phyloP scores from a whole-genome alignment of 2,329 filamentous ascomycete genomes.

The Penicillium crustosum region DNA sequence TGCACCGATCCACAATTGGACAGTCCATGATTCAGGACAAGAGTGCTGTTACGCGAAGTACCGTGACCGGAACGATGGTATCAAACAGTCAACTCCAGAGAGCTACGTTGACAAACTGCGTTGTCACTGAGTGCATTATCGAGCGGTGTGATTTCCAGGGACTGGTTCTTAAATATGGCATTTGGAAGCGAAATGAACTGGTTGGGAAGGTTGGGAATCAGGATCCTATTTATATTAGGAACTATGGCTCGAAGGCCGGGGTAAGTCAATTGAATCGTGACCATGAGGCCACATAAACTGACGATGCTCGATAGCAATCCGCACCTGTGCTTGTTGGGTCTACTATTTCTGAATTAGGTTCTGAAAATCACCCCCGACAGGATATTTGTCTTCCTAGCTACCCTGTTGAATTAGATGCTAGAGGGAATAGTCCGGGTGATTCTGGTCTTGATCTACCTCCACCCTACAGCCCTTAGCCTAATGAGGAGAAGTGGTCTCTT shows the following conservation, averaged over 20 bases:
- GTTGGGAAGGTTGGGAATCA: conserved; percentile 19
- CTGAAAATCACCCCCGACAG: background rate
- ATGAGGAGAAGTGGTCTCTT: background rate
- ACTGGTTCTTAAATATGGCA: conserved; percentile 25
- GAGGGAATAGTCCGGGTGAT: background rate
- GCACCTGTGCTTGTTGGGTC: background rate
- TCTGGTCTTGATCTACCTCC: background rate
- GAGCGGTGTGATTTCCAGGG: conserved; percentile 21
- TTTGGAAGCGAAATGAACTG: conserved; percentile 29
- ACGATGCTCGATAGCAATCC: background rate
- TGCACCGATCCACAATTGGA: conserved; percentile 14
- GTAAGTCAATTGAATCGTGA: background rate
- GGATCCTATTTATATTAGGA: conserved; percentile 17
- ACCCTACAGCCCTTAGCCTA: background rate
- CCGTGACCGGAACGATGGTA: conserved; percentile 11
- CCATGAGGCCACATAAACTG: background rate
- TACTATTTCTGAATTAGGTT: background rate
- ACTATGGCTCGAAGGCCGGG: background rate
- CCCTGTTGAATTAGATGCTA: background rate
- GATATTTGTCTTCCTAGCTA: background rate
- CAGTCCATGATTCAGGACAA: conserved; percentile 14
- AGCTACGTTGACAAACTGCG: conserved; percentile 20
- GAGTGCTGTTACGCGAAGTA: conserved; percentile 16
- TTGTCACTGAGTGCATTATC: conserved; percentile 25
- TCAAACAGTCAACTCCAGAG: conserved; percentile 13